A percentile compares a stretch with the other conserved stretches of the same genome.
phyloP scores from a whole-genome alignment of 805 yeast genomes.

The Ogataea siamensis region DNA sequence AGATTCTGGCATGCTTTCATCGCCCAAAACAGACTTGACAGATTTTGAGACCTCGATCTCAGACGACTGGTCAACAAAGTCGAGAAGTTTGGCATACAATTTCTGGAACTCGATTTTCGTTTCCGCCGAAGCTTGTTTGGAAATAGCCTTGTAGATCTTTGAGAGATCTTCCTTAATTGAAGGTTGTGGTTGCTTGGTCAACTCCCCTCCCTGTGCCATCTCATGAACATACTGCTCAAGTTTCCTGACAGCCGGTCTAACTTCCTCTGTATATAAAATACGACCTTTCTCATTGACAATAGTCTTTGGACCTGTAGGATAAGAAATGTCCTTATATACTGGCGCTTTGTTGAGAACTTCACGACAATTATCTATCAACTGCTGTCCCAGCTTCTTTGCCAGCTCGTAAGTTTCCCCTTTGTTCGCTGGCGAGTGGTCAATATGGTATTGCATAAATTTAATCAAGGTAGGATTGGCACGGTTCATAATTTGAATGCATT shows the following conservation, averaged over 20 bases:
- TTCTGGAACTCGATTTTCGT: slow-evolving; percentile 70
- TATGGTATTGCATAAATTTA: slow-evolving; percentile 93
- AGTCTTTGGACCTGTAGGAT: slow-evolving; percentile 95
- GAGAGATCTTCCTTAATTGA: slow-evolving; percentile 83
- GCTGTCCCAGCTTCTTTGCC: slow-evolving; percentile 87
- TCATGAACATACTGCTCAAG: slow-evolving; percentile 92
- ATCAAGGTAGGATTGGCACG: slow-evolving; percentile 91
- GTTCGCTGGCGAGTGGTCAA: slow-evolving; percentile 77
- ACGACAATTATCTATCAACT: slow-evolving; percentile 91
- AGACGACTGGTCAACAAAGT: slow-evolving; percentile 63
- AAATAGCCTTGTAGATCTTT: slow-evolving; percentile 75
- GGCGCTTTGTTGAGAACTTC: slow-evolving; percentile 79
- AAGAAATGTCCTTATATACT: slow-evolving; percentile 90
- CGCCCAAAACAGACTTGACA: slow-evolving; percentile 50
- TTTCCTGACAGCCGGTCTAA: slow-evolving; percentile 89
- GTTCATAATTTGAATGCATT: slow-evolving; percentile 97
- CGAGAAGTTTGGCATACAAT: slow-evolving; percentile 66
- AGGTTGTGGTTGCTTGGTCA: slow-evolving; percentile 69
- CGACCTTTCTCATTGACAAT: slow-evolving; percentile 85
- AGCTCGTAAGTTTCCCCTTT: slow-evolving; percentile 92
- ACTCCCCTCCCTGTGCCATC: slow-evolving; percentile 92
- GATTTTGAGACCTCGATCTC: slow-evolving; percentile 70
- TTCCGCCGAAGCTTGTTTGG: slow-evolving; percentile 68
- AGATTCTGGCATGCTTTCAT: slow-evolving; percentile 45
- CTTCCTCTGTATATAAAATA: slow-evolving; percentile 77